Evolutionary conservation across 177 flowering plant species (phyloP), one percentile per base, ranked within the genome.

Genomic region (Vitis hybrid): DNA sequence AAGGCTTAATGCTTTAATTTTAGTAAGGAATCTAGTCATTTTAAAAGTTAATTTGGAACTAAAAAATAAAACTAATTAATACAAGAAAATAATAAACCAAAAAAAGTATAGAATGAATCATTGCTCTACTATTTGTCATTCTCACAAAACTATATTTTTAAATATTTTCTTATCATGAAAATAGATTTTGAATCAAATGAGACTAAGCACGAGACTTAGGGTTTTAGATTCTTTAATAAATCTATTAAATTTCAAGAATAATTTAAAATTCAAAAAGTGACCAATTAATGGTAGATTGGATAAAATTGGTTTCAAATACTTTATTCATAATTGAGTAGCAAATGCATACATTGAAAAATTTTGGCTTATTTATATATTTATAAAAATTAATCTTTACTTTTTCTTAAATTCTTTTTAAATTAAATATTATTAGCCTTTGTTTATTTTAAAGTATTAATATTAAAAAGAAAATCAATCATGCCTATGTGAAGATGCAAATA

Each of bases 351-450:
- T 11, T 3, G 3, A 4, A 14, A 6, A 0, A 1, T 56, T 56
- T 56, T 16, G 56, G 6, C 24, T 18, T 65, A 19, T 19, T 65
- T 19, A 65, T 65, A 51, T 51, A 57, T n/a, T 13, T 65, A 21
- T 65, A 16, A 65, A 21, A 32, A 52, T 19, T 52, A 56, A 46
- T 52, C 56, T 52, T 46, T 48, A 65, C 9, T 51, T 52, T 14
- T 51, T 65, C 27, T 51, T 65, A 15, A 18, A 10, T 64, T 64
- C 1, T 16, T 16, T 64, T 54, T 48, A 4, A 16, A 10, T 65
- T 40, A 21, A 50, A 49, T 56, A 3, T 56, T 56, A 19, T 8
- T 15, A 15, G 18, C 58, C 5, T 6, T 11, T 14, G 11, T 27
- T 27, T 27, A 27, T 27, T 27, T 27, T 27, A 27, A 27, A 27